Base-by-base conservation (phyloP, 1,284 basidiomycete genomes). In the Ustilago hordei region DNA sequence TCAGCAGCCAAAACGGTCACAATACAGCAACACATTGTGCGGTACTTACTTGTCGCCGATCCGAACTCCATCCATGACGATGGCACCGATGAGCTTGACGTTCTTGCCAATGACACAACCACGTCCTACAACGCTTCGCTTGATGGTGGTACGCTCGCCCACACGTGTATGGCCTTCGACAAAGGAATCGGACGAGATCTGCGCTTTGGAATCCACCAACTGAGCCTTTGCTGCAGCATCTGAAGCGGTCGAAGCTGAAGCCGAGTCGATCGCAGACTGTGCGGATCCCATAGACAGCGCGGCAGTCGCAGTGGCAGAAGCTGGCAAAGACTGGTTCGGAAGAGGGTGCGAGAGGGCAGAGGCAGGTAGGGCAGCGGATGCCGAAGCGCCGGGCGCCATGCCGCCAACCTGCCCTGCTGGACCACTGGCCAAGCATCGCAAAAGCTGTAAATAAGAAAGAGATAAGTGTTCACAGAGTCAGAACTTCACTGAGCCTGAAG, bases 41-140 rank as follows among this genome's bases (percentile, higher is more conserved):
- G n/a, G 28, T 17, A 83, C 91, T 84, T 75, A 93, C 93, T 93
- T 93, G 73, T 96, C 94, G 34, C 90, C 93, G 32, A 99, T 89
- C 3, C 92, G 89, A 78, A 95, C 95, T 81, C 95, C 93, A 56
- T 98, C 95, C 85, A 97, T 90, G 34, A 99, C 86, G 12, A 98
- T 90, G 80, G 93, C 95, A n/a, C 93, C 93, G 1, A 89, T 90
- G 63, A 98, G 91, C 86, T 92, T 95, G 35, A 90, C 92, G 87
- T 92, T 92, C 84, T 91, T 93, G 12, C 95, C 95, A 69, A 98
- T 93, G 28, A 91, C 87, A 81, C 94, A 96, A 82, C 95, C 94
- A 69, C 92, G 90, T 6, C 96, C 96, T 31, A 98, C 90, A 28
- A 95, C 90, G 8, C 92, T 93, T 77, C 92, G 92, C 86, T 97